Evolutionary conservation across 106 monocot genomes (phyloP), one percentile per base, ranked within the genome.

Genomic region (Phalaenopsis aphrodite): DNA sequence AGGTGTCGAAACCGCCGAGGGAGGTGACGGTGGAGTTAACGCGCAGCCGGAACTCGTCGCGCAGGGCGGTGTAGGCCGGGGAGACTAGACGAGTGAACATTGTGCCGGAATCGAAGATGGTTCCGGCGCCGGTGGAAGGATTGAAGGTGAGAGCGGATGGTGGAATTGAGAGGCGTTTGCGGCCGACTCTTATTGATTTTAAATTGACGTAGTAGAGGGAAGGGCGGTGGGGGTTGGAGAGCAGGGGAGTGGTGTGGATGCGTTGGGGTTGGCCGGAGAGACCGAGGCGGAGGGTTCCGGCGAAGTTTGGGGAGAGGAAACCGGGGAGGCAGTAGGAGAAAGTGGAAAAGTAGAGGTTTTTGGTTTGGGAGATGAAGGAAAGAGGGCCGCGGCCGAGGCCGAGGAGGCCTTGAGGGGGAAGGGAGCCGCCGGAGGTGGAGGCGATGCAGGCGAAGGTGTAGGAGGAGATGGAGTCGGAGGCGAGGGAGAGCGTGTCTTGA

Each of bases 261-360:
- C 81, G 68, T 56, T 57, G 3, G 9, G 98, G 98, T 83, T 98
- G 98, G 56, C 89, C 90, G 0, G 56, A 55, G 23, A 81, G 86
- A 23, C 94, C 98, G 39, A 98, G 92, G 9, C 91, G 89, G 75
- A 98, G 98, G n/a, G 92, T 89, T 69, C 98, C 98, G 72, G 94
- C 91, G 92, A 94, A 98, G 84, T 94, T 98, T 57, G 66, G 69
- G 41, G 98, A 94, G 4, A 82, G 79, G 90, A 91, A 88, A 82
- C 82, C 79, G 5, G 98, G 98, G 71, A 98, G 92, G 76, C 98
- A 98, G 92, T 98, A 98, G 82, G 98, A 98, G 89, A 98, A 98
- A 6, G 91, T 91, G 71, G 85, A 84, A 17, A 11, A 49, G 83
- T 91, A 98, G 37, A 89, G 75, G 57, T 41, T 5, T 57, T 86